phyloP scores from a whole-genome alignment of 352 stramenopile species.

The Phytophthora ohioensis region DNA sequence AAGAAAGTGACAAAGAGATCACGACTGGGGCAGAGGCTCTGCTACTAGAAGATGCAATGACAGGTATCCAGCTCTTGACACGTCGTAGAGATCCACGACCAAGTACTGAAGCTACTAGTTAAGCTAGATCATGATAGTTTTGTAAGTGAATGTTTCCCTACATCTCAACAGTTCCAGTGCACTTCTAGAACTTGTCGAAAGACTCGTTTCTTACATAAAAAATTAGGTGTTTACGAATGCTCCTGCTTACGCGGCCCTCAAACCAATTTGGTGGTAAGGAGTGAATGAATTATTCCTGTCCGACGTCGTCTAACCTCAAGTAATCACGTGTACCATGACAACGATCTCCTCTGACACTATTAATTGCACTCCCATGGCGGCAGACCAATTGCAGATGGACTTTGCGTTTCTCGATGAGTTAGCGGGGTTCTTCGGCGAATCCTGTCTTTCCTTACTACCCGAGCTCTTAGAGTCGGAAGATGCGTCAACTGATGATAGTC shows the following conservation, averaged over 20 bases:
- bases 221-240: no score
- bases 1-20: slow-evolving; percentile 1
- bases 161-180: no score
- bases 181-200: no score
- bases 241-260: no score
- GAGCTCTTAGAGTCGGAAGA: not conserved
- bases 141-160: no score
- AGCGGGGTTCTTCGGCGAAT: slow-evolving; percentile 3
- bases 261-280: no score
- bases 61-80: not conserved
- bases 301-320: no score
- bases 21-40: not conserved
- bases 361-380: no score
- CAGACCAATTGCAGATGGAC: slow-evolving; percentile 7
- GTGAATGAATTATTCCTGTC: no score
- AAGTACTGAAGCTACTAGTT: not conserved
- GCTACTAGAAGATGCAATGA: slow-evolving; percentile 1
- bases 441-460: not conserved
- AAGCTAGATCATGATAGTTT: not conserved
- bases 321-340: no score
- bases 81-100: not conserved
- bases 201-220: no score
- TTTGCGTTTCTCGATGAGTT: slow-evolving; percentile 12
- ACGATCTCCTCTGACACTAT: no score
- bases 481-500: not conserved